A percentile compares a stretch with the other conserved stretches of the same genome.
phyloP scores from a whole-genome alignment of 164 flowering plant species.

The Stephania cephalantha region DNA sequence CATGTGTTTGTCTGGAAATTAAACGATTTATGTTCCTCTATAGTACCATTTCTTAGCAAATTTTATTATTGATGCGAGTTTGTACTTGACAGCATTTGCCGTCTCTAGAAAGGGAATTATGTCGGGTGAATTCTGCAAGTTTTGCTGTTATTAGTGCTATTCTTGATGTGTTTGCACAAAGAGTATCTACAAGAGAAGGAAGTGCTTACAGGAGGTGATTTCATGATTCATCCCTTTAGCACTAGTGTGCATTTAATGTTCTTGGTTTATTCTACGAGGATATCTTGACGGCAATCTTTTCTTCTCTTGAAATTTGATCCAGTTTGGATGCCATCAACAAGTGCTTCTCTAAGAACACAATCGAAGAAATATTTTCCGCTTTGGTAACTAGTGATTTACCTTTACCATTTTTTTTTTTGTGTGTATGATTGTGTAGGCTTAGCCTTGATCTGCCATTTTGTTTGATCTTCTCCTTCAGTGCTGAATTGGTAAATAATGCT shows the following conservation, averaged over 20 bases:
- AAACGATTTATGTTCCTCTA: background rate
- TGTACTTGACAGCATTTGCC: background rate
- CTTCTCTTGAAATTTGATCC: conserved; percentile 11
- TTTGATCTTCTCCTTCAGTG: too few relatives aligned
- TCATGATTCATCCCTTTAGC: background rate
- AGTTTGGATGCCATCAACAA: conserved; percentile 58
- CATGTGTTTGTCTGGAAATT: too few relatives aligned
- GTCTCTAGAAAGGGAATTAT: background rate
- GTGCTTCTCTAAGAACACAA: conserved; percentile 25
- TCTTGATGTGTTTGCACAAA: background rate
- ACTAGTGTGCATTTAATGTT: too few relatives aligned
- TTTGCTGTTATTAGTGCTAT: background rate
- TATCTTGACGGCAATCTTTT: background rate
- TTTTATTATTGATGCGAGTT: background rate
- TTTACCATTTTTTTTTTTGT: background rate
- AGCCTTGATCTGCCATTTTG: background rate
- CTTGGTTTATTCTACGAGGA: too few relatives aligned
- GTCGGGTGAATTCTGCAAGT: background rate
- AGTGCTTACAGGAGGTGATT: background rate
- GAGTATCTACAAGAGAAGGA: background rate
- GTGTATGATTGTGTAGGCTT: background rate
- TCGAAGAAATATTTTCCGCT: conserved; percentile 28
- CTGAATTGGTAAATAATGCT: too few relatives aligned
- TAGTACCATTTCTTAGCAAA: background rate
- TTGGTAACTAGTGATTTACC: conserved; percentile 36